Base-by-base conservation (phyloP, 2,329 filamentous ascomycete species). In the Claviceps purpurea region DNA sequence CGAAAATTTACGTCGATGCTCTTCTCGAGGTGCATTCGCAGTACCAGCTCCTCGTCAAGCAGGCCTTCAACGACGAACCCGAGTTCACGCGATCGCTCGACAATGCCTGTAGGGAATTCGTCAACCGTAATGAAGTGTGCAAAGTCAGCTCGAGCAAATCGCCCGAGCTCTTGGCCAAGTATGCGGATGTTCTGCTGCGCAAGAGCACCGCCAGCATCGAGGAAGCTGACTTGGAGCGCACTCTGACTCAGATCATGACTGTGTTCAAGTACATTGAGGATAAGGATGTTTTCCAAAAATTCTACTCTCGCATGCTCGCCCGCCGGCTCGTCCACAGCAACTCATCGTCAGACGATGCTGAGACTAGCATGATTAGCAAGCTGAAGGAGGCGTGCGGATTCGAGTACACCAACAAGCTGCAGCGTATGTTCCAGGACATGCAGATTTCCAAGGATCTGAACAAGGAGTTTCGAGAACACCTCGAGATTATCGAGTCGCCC, bases 251-350 rank as follows among this genome's bases (percentile, higher is more conserved):
- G 67, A 93, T 98, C 62, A 98, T 98, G 93, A 96, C 91, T 1
- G 89, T 98, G 52, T 98, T 98, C 80, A 97, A 97, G 73, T 98
- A 98, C 70, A 97, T 98, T 57, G 93, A 98, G 66, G 94, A 98
- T 71, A 98, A 98, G 76, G 93, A 98, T 64, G 94, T 98, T 5
- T 98, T 98, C 78, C 93, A 97, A 69, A 98, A 97, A 69, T 98
- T 96, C 71, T 98, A 98, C 71, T 95, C 91, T 2, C 87, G 90
- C 56, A 95, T 95, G 84, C 74, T 98, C 60, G 93, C 93, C 49
- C 89, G 95, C 67, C 89, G 93, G 61, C 73, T 98, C 52, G 93
- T 98, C 18, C 89, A 96, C 68, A 89, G 87, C 66, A 96, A 86
- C 65, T 97, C 93, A 0, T 93, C 93, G 3, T 96, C 90, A 2